These are phyloP conservation scores for Candida andamanensis DNA, from an alignment of 805 yeast species.

Conservation along the genomic window DNA sequence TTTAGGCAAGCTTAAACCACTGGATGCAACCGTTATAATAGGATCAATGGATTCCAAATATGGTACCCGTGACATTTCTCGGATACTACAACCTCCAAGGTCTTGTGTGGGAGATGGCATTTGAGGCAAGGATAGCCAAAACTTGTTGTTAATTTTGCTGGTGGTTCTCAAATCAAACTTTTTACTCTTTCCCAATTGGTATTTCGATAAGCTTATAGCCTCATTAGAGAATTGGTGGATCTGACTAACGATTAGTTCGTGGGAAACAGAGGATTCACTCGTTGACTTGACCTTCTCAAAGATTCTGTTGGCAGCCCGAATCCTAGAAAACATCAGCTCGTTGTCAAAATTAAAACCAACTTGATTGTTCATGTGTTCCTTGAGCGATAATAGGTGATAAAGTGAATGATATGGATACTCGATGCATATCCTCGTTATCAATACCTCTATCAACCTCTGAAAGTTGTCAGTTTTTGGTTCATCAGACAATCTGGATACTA, in stretches of 20 bases:
- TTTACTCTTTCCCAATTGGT: constrained; percentile 33
- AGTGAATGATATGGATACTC: constrained; percentile 72
- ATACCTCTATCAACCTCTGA: constrained; percentile 46
- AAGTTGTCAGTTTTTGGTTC: constrained; percentile 44
- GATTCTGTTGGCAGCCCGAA: constrained; percentile 39
- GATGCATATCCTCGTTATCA: constrained; percentile 44
- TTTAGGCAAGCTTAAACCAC: constrained; percentile 88
- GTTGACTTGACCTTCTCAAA: constrained; percentile 31
- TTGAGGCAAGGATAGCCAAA: constrained; percentile 50
- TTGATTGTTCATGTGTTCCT: constrained; percentile 31
- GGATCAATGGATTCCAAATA: constrained; percentile 42
- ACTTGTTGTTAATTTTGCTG: constrained; percentile 28
- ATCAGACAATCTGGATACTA: constrained; percentile 58
- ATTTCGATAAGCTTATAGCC: constrained; percentile 47
- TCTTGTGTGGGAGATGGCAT: constrained; percentile 67
- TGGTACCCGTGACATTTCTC: constrained; percentile 30
- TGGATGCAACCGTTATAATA: constrained; percentile 55
- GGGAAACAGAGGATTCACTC: constrained; percentile 1
- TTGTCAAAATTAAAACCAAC: no score
- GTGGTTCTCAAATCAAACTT: constrained; percentile 28
- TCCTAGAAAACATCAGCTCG: constrained; percentile 39
- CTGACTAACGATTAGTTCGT: constrained; percentile 36
- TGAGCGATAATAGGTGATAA: constrained; percentile 56
- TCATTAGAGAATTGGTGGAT: constrained; percentile 39
- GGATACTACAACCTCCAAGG: background rate